Percentiles rank a stretch among this genome's conserved stretches.
These are phyloP conservation scores for Sanghuangporus sanghuang DNA, from an alignment of 1,284 basidiomycete species.

Conservation along the genomic window DNA sequence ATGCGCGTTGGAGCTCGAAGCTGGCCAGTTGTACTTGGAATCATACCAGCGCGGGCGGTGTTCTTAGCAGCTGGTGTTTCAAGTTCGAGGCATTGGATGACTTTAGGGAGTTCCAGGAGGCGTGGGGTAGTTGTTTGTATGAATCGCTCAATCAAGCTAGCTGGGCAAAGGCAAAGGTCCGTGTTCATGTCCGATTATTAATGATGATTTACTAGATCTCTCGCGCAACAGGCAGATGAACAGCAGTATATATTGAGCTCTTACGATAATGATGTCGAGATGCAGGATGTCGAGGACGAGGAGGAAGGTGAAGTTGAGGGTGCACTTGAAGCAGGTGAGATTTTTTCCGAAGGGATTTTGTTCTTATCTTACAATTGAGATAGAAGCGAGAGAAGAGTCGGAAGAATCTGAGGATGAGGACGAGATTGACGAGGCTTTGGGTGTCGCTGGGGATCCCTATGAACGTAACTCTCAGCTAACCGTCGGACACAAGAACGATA, in stretches of 20 bases:
- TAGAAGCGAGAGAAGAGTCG: slow-evolving; percentile 39
- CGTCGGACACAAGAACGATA: slow-evolving; percentile 94
- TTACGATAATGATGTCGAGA: slow-evolving; percentile 74
- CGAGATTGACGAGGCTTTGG: slow-evolving; percentile 49
- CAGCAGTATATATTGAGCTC: slow-evolving; percentile 70
- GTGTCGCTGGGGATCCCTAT: slow-evolving; percentile 40
- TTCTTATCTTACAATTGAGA: slow-evolving; percentile 21
- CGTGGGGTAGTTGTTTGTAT: slow-evolving; percentile 76
- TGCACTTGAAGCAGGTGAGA: slow-evolving; percentile 36
- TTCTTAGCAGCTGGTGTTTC: slow-evolving; percentile 80
- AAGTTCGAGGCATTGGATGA: slow-evolving; percentile 57
- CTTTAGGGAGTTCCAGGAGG: slow-evolving; percentile 61
- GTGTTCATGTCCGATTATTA: slow-evolving; percentile 13
- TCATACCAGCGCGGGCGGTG: slow-evolving; percentile 53
- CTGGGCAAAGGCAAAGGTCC: slow-evolving; percentile 84
- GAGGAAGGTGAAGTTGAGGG: slow-evolving; percentile 68
- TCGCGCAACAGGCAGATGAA: slow-evolving; percentile 55
- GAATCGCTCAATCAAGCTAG: slow-evolving; percentile 73
- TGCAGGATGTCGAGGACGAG: slow-evolving; percentile 72
- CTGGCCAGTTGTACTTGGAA: slow-evolving; percentile 84
- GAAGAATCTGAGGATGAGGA: slow-evolving; percentile 46
- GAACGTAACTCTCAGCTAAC: slow-evolving; percentile 87
- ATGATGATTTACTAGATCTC: slow-evolving; percentile 22
- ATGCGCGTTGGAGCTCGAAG: slow-evolving; percentile 61
- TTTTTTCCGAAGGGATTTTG: neutral